phyloP scores from a whole-genome alignment of 352 stramenopile species.

The Pythium diclinum region DNA sequence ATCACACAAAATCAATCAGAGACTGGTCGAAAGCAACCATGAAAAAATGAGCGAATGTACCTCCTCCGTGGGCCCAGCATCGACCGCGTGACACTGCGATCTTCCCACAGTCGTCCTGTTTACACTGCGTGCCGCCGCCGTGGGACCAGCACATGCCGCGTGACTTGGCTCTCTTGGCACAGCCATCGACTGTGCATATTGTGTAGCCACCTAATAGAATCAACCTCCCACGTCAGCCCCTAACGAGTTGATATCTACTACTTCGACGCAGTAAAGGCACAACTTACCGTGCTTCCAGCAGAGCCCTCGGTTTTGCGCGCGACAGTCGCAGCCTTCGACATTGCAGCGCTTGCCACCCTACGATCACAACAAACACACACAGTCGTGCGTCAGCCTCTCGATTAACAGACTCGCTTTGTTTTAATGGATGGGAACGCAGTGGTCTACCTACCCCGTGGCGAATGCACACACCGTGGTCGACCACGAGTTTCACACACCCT shows the following conservation, averaged over 20 bases:
- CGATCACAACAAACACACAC: not conserved
- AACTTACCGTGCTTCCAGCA: conserved; percentile 41
- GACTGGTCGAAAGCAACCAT: too few species aligned
- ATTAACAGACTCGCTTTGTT: too few species aligned
- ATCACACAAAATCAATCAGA: not conserved
- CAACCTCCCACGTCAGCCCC: not conserved
- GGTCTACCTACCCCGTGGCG: conserved; percentile 14
- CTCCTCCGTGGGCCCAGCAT: not conserved
- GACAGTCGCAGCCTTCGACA: conserved; percentile 42
- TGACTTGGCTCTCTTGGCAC: conserved; percentile 18
- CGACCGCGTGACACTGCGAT: not conserved
- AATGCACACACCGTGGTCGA: conserved; percentile 38
- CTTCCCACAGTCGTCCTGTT: not conserved
- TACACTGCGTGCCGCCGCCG: conserved; percentile 16
- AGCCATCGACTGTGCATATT: conserved; percentile 28
- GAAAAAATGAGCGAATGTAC: too few species aligned
- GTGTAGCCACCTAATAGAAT: conserved; percentile 19
- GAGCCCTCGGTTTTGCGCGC: conserved; percentile 45
- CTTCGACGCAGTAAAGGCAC: too few species aligned
- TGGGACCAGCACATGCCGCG: conserved; percentile 19
- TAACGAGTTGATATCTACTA: too few species aligned
- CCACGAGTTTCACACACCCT: conserved; percentile 47
- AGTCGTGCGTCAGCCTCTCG: too few species aligned
- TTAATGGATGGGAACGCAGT: not conserved
- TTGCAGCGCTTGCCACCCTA: conserved; percentile 43